Evolutionary conservation across 164 flowering plant species (phyloP), one percentile per base, ranked within the genome.

Genomic region (Macadamia tetraphylla): DNA sequence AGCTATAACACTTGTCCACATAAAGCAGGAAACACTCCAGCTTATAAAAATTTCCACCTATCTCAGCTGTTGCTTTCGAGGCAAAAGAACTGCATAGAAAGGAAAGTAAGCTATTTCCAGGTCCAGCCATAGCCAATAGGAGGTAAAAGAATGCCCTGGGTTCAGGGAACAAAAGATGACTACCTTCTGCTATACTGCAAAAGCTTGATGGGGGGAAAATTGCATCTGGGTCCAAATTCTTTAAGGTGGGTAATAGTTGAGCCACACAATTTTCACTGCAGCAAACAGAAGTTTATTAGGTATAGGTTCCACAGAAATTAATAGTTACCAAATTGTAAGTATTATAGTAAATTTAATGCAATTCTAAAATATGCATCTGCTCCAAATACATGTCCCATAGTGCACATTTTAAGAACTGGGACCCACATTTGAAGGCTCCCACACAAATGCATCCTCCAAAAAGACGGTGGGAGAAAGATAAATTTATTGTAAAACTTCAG

Each of bases 111-210:
- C 15, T 53, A n/a, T 12, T 14, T 17, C 1, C 6, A 12, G 18
- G 57, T 53, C 57, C 18, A 53, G 51, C 51, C 40, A 35, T 35
- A 23, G 23, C 40, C 5, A 1, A 53, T 53, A 53, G 18, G 6
- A 4, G 15, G 3, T 53, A 14, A 53, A 53, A 53, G 18, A 17
- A 1, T 53, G 17, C 6, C 14, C 3, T 46, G 15, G 18, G 15
- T 12, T 14, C 17, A 53, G 18, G 15, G 57, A 17, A 14, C 14
- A 10, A 0, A 5, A 53, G 57, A 1, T 10, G 13, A 69, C 62
- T 77, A 92, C 98, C 90, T 88, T 85, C 85, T 70, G 70, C 67
- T 62, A 83, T 74, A 64, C 74, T 80, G 82, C 83, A 82, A 76
- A 80, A 86, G 63, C 86, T 84, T 58, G 71, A 77, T 10, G 51